Conservation (phyloP, 2,329 filamentous ascomycete species). For the Cladobotryum mycophilum region DNA sequence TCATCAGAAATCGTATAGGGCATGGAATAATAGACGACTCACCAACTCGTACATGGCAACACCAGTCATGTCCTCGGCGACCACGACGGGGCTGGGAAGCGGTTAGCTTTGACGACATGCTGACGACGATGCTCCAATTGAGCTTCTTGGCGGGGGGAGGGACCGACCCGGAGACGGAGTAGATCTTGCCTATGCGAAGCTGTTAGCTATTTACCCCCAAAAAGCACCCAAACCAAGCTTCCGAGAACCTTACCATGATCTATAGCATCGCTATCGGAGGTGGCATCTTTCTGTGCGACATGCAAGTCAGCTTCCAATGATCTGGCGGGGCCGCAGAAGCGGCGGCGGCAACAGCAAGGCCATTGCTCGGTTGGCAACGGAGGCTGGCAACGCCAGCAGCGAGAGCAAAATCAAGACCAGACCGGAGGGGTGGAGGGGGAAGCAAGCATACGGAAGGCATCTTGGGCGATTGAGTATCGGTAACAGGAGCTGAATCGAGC, state of each 20-base stretch:
- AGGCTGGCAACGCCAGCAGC: neutral
- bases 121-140: neutral
- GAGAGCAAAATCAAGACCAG: neutral
- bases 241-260: conserved; percentile 32
- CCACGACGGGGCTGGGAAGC: conserved; percentile 69
- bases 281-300: conserved; percentile 26
- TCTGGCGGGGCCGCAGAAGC: conserved; percentile 13
- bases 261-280: conserved; percentile 32
- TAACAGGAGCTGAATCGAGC: conserved; percentile 20
- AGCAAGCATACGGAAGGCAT: conserved; percentile 53
- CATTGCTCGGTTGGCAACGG: conserved; percentile 14
- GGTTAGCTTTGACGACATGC: conserved; percentile 14
- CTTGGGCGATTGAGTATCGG: conserved; percentile 29
- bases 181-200: conserved; percentile 48
- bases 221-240: neutral
- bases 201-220: conserved; percentile 17
- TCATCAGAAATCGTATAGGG: neutral
- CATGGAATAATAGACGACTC: conserved; percentile 28
- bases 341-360: conserved; percentile 19
- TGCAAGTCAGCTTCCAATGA: conserved; percentile 17
- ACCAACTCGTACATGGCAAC: conserved; percentile 99
- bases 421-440: conserved; percentile 15
- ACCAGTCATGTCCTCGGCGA: conserved; percentile 97
- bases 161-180: conserved; percentile 56
- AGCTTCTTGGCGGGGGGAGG: neutral